Conservation (phyloP, 306 rosid species). For the Gleditsia sinensis region DNA sequence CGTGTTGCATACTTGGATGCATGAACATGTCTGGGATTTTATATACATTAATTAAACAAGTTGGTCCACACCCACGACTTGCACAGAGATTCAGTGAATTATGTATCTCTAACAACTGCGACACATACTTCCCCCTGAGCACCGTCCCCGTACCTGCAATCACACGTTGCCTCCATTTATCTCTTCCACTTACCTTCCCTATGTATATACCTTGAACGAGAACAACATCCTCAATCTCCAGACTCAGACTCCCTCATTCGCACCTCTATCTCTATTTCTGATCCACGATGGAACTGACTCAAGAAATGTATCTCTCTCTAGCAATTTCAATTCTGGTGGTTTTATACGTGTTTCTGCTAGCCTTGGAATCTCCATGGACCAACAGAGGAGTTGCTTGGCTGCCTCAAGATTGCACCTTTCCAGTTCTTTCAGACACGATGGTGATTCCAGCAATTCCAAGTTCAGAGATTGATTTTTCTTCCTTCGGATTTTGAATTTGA, state of each 20-base stretch:
- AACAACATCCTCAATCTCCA: not conserved
- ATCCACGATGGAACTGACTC: not conserved
- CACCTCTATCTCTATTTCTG: not conserved
- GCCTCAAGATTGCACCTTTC: slow-evolving; percentile 32
- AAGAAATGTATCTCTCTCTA: slow-evolving; percentile 16
- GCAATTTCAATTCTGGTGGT: slow-evolving; percentile 32
- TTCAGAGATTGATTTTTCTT: not conserved
- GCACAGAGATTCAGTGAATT: slow-evolving; percentile 2
- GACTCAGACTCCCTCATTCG: not conserved
- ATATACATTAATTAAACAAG: not conserved
- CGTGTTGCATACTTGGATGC: not conserved
- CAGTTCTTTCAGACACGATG: slow-evolving; percentile 1
- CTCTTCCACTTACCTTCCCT: not conserved
- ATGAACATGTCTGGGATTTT: not conserved
- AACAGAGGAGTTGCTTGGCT: slow-evolving; percentile 28
- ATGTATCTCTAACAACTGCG: not conserved
- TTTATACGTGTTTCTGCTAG: slow-evolving; percentile 29
- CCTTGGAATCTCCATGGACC: slow-evolving; percentile 43
- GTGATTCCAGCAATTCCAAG: not conserved
- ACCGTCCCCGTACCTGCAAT: not conserved
- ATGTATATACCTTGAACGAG: not conserved
- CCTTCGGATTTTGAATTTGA: not conserved
- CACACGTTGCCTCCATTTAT: not conserved
- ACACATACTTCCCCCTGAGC: not conserved
- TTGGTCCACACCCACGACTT: not conserved